Conservation (phyloP, 139 green algal species). For the Diplosphaera chodatii region DNA sequence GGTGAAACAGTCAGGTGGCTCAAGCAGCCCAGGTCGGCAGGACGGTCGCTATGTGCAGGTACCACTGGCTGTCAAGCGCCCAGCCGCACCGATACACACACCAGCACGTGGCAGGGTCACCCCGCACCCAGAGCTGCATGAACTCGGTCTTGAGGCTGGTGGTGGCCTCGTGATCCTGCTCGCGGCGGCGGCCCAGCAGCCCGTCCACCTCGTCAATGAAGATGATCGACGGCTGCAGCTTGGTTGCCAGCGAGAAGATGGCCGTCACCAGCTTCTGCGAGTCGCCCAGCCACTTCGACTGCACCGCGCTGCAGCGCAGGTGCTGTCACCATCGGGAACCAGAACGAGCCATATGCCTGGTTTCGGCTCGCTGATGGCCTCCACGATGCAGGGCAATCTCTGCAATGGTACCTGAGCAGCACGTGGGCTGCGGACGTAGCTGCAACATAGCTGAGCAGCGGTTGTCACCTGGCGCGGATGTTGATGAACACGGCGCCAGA, state of each 20-base stretch:
- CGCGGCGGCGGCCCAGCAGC: constrained; percentile 73
- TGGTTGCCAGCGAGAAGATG: constrained; percentile 80
- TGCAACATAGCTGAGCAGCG: background rate
- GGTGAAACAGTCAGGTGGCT: too few relatives aligned
- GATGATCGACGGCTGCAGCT: constrained; percentile 91
- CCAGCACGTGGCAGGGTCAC: background rate
- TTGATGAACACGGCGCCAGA: constrained; percentile 90
- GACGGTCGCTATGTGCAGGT: too few relatives aligned
- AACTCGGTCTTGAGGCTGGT: constrained; percentile 92
- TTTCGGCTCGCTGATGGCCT: too few relatives aligned
- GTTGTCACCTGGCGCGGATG: constrained; percentile 49
- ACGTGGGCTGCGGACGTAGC: too few relatives aligned
- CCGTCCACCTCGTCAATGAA: constrained; percentile 87
- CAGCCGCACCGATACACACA: too few relatives aligned
- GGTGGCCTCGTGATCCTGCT: constrained; percentile 84
- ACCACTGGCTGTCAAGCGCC: too few relatives aligned
- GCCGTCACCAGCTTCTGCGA: constrained; percentile 81
- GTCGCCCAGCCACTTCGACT: constrained; percentile 95
- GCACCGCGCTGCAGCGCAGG: constrained; percentile 42
- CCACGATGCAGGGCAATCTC: too few relatives aligned
- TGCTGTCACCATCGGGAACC: too few relatives aligned
- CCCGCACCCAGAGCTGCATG: constrained; percentile 82
- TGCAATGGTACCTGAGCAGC: too few relatives aligned
- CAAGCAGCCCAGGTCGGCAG: too few relatives aligned
- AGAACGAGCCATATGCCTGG: too few relatives aligned